A percentile compares a stretch with the other conserved stretches of the same genome.
These are phyloP conservation scores for Lecanicillium sp. DNA, from an alignment of 2,329 filamentous ascomycete genomes.

Conservation along the genomic window DNA sequence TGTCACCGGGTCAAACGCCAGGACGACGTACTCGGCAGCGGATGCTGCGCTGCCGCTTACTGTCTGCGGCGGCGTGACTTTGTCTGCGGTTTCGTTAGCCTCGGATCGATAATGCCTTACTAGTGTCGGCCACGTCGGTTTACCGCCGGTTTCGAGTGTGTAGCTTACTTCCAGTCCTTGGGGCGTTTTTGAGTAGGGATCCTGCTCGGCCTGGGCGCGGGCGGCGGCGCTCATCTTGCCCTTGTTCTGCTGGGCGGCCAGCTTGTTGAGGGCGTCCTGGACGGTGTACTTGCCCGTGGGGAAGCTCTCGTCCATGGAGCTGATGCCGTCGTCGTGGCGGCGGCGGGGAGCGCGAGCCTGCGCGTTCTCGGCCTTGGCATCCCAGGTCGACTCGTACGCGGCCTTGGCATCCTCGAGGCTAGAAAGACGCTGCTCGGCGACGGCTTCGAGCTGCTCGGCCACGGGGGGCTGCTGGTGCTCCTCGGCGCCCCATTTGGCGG, in stretches of 20 bases:
- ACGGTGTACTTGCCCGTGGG: constrained; percentile 22
- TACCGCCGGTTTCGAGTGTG: constrained; percentile 35
- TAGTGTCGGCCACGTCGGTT: constrained; percentile 29
- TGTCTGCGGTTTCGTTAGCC: constrained; percentile 12
- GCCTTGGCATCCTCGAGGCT: constrained; percentile 12
- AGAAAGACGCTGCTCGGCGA: constrained; percentile 1
- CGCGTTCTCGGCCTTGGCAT: too few relatives aligned
- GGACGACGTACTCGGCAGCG: constrained; percentile 49
- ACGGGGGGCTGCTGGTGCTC: constrained; percentile 5
- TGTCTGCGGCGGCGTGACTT: constrained; percentile 4
- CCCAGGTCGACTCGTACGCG: constrained; percentile 14
- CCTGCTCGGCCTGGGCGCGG: constrained; percentile 21
- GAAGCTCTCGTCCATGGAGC: constrained; percentile 38
- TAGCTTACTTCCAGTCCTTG: constrained; percentile 45
- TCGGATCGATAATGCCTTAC: constrained; percentile 26
- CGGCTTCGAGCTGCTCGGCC: constrained; percentile 4
- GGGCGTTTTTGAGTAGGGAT: constrained; percentile 38
- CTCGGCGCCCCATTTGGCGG: constrained; percentile 9
- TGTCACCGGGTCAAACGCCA: constrained; percentile 58
- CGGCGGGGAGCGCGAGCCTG: too few relatives aligned
- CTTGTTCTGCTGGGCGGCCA: not conserved
- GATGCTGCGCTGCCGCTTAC: constrained; percentile 11
- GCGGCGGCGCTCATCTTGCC: constrained; percentile 5
- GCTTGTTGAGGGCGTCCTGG: constrained; percentile 21
- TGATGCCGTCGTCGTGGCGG: constrained; percentile 26